These are phyloP conservation scores for Mycena kentingensis DNA, from an alignment of 768 basidiomycete genomes.

Conservation along the genomic window DNA sequence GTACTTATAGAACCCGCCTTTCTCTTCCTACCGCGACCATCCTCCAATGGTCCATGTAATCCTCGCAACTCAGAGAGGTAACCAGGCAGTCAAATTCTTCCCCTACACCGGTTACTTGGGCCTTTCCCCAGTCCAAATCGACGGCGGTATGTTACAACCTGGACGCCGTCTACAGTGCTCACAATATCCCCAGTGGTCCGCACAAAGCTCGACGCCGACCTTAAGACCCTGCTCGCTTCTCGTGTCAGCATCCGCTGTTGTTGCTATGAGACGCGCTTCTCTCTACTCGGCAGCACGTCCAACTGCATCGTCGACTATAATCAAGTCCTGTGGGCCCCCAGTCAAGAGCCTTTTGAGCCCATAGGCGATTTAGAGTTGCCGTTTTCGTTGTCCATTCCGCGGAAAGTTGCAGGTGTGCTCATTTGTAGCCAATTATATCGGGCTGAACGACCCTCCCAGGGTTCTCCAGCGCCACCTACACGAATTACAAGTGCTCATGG, in stretches of 20 bases:
- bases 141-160: constrained; percentile 58
- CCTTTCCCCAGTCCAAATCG: constrained; percentile 75
- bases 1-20: no score
- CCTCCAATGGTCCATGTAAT: constrained; percentile 49
- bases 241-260: constrained; percentile 74
- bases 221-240: constrained; percentile 64
- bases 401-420: constrained; percentile 40
- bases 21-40: constrained; percentile 71
- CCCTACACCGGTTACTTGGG: constrained; percentile 79
- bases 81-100: constrained; percentile 69
- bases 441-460: constrained; percentile 33
- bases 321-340: constrained; percentile 68
- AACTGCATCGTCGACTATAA: constrained; percentile 71
- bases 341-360: constrained; percentile 52
- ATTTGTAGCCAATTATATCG: neutral
- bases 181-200: constrained; percentile 55
- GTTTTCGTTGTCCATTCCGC: constrained; percentile 71
- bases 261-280: constrained; percentile 78
- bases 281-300: constrained; percentile 59
- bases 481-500: constrained; percentile 78
- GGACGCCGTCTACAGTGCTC: constrained; percentile 9
- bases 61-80: constrained; percentile 43
- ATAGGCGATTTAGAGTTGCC: constrained; percentile 69
- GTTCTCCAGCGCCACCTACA: constrained; percentile 70
- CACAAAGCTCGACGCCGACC: constrained; percentile 70